phyloP scores from a whole-genome alignment of 805 yeast genomes.

The Groenewaldozyma salmanticensis region DNA sequence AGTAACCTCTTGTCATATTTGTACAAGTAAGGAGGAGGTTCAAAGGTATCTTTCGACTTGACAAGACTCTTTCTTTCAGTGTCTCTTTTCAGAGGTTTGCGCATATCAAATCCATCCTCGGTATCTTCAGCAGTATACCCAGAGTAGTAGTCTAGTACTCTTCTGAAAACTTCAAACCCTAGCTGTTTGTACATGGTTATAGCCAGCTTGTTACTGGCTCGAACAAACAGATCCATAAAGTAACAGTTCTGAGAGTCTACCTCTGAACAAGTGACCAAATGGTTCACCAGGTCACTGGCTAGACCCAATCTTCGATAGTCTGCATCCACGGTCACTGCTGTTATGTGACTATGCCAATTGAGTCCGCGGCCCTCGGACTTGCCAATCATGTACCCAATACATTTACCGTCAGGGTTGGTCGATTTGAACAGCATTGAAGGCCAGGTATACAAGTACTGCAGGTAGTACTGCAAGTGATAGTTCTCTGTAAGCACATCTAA shows the following conservation, averaged over 20 bases:
- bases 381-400: constrained; percentile 64
- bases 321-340: constrained; percentile 86
- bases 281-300: constrained; percentile 68
- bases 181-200: constrained; percentile 73
- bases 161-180: constrained; percentile 74
- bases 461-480: constrained; percentile 73
- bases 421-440: constrained; percentile 84
- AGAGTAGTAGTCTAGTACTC: constrained; percentile 80
- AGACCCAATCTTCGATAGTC: constrained; percentile 77
- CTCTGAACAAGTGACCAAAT: constrained; percentile 65
- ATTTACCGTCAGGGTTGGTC: constrained; percentile 29
- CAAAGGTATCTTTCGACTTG: constrained; percentile 21
- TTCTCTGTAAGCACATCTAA: constrained; percentile 88
- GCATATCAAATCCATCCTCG: constrained; percentile 78
- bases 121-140: constrained; percentile 33
- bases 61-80: constrained; percentile 19
- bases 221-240: constrained; percentile 86
- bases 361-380: constrained; percentile 79
- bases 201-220: constrained; percentile 74
- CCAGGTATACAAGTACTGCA: constrained; percentile 77
- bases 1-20: constrained; percentile 13
- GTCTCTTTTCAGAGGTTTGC: constrained; percentile 31
- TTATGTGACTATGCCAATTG: constrained; percentile 95
- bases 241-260: constrained; percentile 71
- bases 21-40: constrained; percentile 19